phyloP scores from a whole-genome alignment of 78 protist genomes.

The Guillardia theta region DNA sequence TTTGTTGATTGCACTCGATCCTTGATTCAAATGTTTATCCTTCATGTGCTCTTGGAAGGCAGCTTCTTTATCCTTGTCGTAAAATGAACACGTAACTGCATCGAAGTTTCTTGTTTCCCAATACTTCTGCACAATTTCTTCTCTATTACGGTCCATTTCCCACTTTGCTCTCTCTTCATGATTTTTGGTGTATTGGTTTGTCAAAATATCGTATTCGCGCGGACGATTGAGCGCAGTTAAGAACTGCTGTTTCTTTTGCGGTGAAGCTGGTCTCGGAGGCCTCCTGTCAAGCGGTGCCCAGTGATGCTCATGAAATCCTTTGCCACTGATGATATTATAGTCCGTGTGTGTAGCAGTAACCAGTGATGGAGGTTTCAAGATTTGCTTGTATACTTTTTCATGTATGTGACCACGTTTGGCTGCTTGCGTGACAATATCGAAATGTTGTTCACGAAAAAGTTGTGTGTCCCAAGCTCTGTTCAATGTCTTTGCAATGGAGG shows the following conservation, averaged over 20 bases:
- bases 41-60: neutral
- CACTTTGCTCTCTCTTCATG: neutral
- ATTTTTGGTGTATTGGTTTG: neutral
- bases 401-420: neutral
- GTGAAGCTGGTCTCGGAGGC: neutral
- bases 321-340: neutral
- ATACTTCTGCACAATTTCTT: neutral
- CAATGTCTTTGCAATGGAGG: neutral
- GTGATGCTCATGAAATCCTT: neutral
- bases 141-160: neutral
- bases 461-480: slow-evolving; percentile 1
- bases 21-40: neutral
- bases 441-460: neutral
- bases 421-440: neutral
- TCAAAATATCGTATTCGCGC: neutral
- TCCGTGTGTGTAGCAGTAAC: neutral
- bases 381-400: neutral
- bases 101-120: neutral
- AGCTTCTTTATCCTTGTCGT: neutral
- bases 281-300: neutral
- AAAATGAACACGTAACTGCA: neutral
- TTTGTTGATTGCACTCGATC: neutral
- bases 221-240: neutral
- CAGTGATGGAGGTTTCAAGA: slow-evolving; percentile 1
- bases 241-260: neutral